Base-by-base conservation (phyloP, 2,329 filamentous ascomycete species). In the Aspergillus udagawae region DNA sequence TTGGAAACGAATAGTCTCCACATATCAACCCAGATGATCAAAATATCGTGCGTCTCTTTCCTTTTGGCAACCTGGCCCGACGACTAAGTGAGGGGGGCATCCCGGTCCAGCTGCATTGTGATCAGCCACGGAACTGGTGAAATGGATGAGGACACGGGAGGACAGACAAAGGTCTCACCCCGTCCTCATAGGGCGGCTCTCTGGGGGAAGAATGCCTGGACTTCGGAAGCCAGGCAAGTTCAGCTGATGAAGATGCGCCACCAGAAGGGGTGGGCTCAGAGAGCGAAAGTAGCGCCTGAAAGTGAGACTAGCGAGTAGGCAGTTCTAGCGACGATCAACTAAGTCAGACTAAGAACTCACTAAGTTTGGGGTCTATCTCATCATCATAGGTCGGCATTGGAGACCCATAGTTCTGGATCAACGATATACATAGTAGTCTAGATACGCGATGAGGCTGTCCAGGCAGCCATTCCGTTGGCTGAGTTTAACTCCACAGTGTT, bases 221-320 rank as follows among this genome's bases (percentile, higher is more conserved):
- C 48, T 54, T 54, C 51, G 55, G 45, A 58, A 48, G 55, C 55
- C 53, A 54, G 59, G 51, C 52, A 55, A 52, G 58, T 65, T 66
- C 64, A 66, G 64, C 64, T 66, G 60, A 47, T 56, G 60, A 41
- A 20, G 45, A 50, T 63, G 63, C 64, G 64, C 64, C 64, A 66
- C 64, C 57, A 29, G 51, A 47, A 54, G 50, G 52, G 53, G 57
- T 53, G 54, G 49, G 56, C 54, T 54, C 52, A 59, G 53, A 35
- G 53, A 44, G 48, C 54, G 55, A 44, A 60, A 59, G 60, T 38
- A 23, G 44, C 44, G 44, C 44, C 5, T 21, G 20, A 47, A 28
- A 53, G 51, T 56, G 50, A 58, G 53, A 59, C 61, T 60, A 60
- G 62, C 63, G 63, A 64, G 57, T 60, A 56, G 60, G 58, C 55